phyloP scores from a whole-genome alignment of 164 flowering plant genomes.

The Magnolia sinica region DNA sequence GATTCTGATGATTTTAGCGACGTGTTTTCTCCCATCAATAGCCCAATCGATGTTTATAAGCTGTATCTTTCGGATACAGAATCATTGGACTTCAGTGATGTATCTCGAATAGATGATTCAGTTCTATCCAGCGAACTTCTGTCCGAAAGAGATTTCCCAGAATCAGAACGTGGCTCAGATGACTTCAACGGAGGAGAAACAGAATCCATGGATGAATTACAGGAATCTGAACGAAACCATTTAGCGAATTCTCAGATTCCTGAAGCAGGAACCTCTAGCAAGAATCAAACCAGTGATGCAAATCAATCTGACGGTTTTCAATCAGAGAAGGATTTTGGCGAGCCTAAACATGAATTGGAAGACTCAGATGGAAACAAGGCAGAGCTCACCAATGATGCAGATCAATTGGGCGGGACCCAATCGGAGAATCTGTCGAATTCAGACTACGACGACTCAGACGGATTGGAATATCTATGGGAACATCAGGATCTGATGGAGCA shows the following conservation, averaged over 20 bases:
- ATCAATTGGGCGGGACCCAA: background rate
- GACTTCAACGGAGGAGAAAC: background rate
- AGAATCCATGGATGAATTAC: slow-evolving; percentile 26
- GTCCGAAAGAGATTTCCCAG: background rate
- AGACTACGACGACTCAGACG: slow-evolving; percentile 42
- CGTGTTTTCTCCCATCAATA: background rate
- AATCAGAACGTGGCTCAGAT: background rate
- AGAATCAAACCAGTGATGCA: background rate
- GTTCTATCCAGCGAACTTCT: background rate
- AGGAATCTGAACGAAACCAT: slow-evolving; percentile 3
- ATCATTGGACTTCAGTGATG: slow-evolving; percentile 17
- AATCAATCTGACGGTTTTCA: slow-evolving; percentile 11
- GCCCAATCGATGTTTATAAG: background rate
- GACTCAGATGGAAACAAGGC: background rate
- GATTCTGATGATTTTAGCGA: slow-evolving; percentile 15
- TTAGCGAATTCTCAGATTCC: slow-evolving; percentile 9
- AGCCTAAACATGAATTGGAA: background rate
- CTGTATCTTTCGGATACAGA: slow-evolving; percentile 1
- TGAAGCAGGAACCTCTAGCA: background rate
- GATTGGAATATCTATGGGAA: slow-evolving; percentile 72
- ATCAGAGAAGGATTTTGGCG: slow-evolving; percentile 24
- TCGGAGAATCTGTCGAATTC: slow-evolving; percentile 19
- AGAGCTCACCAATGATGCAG: background rate
- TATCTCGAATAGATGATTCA: background rate
- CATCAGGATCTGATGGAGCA: slow-evolving; percentile 94